A percentile compares a stretch with the other conserved stretches of the same genome.
phyloP scores from a whole-genome alignment of 225 moss, liverwort and hornwort genomes.

The Polytrichum commune region DNA sequence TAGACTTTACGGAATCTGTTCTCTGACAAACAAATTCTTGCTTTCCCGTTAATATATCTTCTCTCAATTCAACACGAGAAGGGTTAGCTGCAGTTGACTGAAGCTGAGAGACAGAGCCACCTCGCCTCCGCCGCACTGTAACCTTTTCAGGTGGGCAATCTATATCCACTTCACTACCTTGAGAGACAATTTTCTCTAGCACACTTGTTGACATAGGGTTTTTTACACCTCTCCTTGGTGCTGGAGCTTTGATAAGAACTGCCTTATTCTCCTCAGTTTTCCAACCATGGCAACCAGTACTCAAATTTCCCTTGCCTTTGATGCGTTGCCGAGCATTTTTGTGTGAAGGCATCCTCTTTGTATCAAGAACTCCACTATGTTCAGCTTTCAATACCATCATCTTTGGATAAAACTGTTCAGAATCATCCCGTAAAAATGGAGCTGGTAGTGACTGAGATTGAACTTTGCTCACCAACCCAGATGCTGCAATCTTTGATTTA shows the following conservation, averaged over 20 bases:
- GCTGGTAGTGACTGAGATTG: background rate
- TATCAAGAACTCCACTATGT: slow-evolving; percentile 7
- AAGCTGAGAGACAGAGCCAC: slow-evolving; percentile 1
- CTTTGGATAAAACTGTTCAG: slow-evolving; percentile 5
- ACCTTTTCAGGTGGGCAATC: slow-evolving; percentile 9
- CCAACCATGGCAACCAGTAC: background rate
- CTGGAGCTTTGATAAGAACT: background rate
- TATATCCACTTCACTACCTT: slow-evolving; percentile 12
- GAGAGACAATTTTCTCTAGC: background rate
- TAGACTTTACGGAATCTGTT: background rate
- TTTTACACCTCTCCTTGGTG: slow-evolving; percentile 8
- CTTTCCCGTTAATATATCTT: slow-evolving; percentile 5
- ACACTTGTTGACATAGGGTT: background rate
- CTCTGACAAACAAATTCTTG: background rate
- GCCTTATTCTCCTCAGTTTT: background rate
- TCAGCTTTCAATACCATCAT: slow-evolving; percentile 5
- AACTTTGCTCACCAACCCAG: background rate
- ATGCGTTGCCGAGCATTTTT: slow-evolving; percentile 7
- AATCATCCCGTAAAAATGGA: background rate
- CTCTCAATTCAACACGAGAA: slow-evolving; percentile 11
- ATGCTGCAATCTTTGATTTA: background rate
- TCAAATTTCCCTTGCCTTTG: slow-evolving; percentile 8
- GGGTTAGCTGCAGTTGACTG: background rate
- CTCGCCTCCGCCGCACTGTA: slow-evolving; percentile 2
- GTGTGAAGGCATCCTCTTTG: slow-evolving; percentile 1